Evolutionary conservation across 352 stramenopile genomes (phyloP).

Genomic region (Globisporangium viniferum): DNA sequence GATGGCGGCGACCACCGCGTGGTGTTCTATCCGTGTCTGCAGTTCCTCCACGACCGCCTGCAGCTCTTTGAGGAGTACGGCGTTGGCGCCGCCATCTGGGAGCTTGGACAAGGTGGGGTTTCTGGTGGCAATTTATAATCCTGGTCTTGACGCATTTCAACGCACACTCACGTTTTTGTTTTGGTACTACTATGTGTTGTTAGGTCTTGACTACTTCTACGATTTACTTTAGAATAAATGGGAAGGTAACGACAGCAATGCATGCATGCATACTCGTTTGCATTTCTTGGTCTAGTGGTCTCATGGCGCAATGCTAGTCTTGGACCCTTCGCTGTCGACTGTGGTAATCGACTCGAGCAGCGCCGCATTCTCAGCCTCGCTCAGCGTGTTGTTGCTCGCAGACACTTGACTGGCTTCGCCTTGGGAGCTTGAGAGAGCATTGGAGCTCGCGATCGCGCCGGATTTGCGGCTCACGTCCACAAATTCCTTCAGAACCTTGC

Average conservation of each 20-base stretch:
- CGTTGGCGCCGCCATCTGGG: conserved; percentile 68
- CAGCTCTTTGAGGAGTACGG: conserved; percentile 42
- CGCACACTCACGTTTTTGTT: not conserved
- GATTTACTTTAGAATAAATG: conserved; percentile 27
- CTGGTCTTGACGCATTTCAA: not conserved
- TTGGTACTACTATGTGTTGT: conserved; percentile 12
- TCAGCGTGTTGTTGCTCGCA: conserved; percentile 3
- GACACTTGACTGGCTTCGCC: not conserved
- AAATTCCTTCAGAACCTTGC: conserved; percentile 75
- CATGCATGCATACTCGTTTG: not conserved
- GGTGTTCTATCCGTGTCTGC: conserved; percentile 80
- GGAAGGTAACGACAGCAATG: conserved; percentile 1
- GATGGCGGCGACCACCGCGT: conserved; percentile 32
- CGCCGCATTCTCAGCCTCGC: conserved; percentile 7
- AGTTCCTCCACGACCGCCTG: conserved; percentile 72
- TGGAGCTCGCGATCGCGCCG: conserved; percentile 11
- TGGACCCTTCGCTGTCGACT: not conserved
- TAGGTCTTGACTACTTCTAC: conserved; percentile 79
- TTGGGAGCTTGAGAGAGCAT: not conserved
- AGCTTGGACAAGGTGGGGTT: conserved; percentile 70
- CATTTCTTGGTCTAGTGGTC: not conserved
- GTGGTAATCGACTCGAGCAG: conserved; percentile 3
- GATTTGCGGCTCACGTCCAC: conserved; percentile 46
- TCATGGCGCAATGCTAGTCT: not conserved
- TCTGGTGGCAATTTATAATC: not conserved